Conservation (phyloP, 345 rosid species). For the Brassica nigra region DNA sequence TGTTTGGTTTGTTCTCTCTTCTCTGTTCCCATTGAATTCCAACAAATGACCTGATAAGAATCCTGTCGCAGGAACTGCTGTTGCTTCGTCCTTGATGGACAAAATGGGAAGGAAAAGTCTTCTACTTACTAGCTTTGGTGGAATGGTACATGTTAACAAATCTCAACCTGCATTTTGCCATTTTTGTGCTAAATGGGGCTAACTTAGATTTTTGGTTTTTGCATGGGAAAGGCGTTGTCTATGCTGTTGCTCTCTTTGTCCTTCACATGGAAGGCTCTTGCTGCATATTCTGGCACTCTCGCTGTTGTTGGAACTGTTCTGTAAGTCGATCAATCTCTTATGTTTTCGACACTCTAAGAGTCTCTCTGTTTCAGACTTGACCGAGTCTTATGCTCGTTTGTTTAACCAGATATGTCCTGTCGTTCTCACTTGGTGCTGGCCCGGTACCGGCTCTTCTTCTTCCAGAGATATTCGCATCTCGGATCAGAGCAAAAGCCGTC, state of each 20-base stretch:
- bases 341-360: not conserved
- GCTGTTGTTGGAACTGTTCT: conserved; percentile 95
- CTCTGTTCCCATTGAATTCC: conserved; percentile 7
- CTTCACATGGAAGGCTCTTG: conserved; percentile 90
- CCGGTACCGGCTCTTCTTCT: conserved; percentile 98
- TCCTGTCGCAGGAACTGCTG: conserved; percentile 67
- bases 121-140: conserved; percentile 78
- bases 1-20: conserved; percentile 57
- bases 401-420: conserved; percentile 75
- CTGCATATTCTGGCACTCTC: conserved; percentile 87
- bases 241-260: conserved; percentile 94
- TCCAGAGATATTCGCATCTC: conserved; percentile 92
- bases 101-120: conserved; percentile 95
- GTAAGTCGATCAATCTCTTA: conserved; percentile 55
- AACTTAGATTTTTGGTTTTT: not conserved
- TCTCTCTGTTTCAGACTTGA: conserved; percentile 2
- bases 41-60: not conserved
- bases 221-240: conserved; percentile 65
- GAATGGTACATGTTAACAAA: conserved; percentile 64
- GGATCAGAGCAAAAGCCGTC: conserved; percentile 98
- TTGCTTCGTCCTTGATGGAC: conserved; percentile 99
- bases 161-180: not conserved
- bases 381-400: not conserved
- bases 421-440: conserved; percentile 98
- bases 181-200: not conserved